phyloP scores from a whole-genome alignment of 2,329 filamentous ascomycete genomes.

The Didymella keratinophila region DNA sequence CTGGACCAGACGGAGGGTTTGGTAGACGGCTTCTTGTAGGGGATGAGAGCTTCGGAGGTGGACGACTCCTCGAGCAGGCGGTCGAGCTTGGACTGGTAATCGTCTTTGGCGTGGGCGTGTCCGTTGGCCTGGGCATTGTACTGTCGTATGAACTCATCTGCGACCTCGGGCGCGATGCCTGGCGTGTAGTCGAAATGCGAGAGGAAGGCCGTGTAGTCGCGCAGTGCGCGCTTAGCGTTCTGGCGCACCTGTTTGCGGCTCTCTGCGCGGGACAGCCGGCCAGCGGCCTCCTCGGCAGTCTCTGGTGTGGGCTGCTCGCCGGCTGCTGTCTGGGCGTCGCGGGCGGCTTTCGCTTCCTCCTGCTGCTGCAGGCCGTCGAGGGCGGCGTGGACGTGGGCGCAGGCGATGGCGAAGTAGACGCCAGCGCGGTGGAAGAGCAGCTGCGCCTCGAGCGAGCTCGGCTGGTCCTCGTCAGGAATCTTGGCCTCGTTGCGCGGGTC shows the following conservation, averaged over 20 bases:
- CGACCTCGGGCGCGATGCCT: constrained; percentile 67
- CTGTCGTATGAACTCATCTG: constrained; percentile 59
- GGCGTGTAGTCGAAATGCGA: constrained; percentile 81
- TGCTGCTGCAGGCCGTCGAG: constrained; percentile 58
- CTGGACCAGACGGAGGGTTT: constrained; percentile 52
- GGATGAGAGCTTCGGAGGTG: constrained; percentile 55
- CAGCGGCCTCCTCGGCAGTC: constrained; percentile 58
- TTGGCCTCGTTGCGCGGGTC: constrained; percentile 61
- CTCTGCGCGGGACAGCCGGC: constrained; percentile 60
- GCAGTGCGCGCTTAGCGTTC: constrained; percentile 77
- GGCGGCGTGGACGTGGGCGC: constrained; percentile 67
- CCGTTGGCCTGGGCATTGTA: constrained; percentile 18
- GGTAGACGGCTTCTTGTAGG: constrained; percentile 42
- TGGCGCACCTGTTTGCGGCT: constrained; percentile 74
- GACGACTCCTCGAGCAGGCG: constrained; percentile 40
- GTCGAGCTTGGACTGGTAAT: constrained; percentile 24
- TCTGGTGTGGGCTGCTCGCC: constrained; percentile 45
- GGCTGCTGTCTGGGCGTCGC: constrained; percentile 34
- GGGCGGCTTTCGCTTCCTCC: constrained; percentile 44
- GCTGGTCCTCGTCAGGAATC: constrained; percentile 70
- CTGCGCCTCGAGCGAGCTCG: constrained; percentile 76
- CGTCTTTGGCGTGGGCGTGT: neutral
- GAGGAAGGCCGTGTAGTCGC: constrained; percentile 77
- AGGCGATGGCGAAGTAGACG: constrained; percentile 76
- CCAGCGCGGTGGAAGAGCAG: constrained; percentile 78